Evolutionary conservation across 805 yeast species (phyloP).

Genomic region (Candida morakotiae): DNA sequence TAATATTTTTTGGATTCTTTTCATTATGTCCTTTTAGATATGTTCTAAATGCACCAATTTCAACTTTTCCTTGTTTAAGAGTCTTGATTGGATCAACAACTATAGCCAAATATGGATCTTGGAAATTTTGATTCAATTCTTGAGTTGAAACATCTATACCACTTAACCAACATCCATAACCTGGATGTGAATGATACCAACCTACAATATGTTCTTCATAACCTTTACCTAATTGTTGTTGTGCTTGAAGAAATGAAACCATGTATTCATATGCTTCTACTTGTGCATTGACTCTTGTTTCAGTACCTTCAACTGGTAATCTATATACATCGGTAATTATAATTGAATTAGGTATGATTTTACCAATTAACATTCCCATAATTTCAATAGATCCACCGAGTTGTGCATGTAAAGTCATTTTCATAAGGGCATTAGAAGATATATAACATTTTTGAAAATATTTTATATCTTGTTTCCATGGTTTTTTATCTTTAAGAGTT

Average conservation of each 20-base stretch:
- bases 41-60: constrained; percentile 87
- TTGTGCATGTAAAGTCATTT: constrained; percentile 77
- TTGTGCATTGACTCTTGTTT: constrained; percentile 91
- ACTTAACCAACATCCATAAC: constrained; percentile 94
- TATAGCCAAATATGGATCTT: constrained; percentile 87
- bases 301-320: constrained; percentile 93
- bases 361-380: constrained; percentile 94
- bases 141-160: constrained; percentile 94
- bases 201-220: constrained; percentile 73
- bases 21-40: constrained; percentile 35
- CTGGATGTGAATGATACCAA: constrained; percentile 97
- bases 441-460: constrained; percentile 61
- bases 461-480: constrained; percentile 56
- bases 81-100: constrained; percentile 84
- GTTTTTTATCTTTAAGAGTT: constrained; percentile 20
- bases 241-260: constrained; percentile 70
- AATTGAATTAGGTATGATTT: constrained; percentile 50
- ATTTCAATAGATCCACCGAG: constrained; percentile 85
- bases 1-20: neutral
- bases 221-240: constrained; percentile 36
- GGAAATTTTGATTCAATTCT: constrained; percentile 75
- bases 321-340: constrained; percentile 79
- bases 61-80: constrained; percentile 57
- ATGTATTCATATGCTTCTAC: constrained; percentile 92
- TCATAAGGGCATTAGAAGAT: constrained; percentile 66